A percentile compares a stretch with the other conserved stretches of the same genome.
Conservation (phyloP, 305 asterid genomes). For the Ilex paraguariensis region DNA sequence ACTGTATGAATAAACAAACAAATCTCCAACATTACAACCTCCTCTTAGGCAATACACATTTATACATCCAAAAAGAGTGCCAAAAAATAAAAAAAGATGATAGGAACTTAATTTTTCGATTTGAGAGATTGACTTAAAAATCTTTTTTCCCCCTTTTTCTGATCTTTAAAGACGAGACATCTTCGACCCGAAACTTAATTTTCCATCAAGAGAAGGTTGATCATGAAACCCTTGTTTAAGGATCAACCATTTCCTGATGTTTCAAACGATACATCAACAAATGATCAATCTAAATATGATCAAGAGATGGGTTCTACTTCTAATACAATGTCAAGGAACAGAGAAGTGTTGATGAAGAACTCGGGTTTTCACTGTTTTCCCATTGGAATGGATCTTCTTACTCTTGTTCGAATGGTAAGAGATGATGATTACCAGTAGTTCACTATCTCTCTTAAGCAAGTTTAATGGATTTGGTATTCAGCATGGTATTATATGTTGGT, state of each 20-base stretch:
- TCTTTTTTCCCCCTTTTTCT: too few species aligned
- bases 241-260: conserved; percentile 17
- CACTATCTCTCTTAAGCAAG: too few species aligned
- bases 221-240: too few species aligned
- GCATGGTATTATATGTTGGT: too few species aligned
- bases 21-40: conserved; percentile 25
- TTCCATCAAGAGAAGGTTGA: too few species aligned
- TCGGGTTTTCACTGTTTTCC: conserved; percentile 7
- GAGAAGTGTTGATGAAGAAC: neutral
- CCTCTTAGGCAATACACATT: conserved; percentile 3
- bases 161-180: too few species aligned
- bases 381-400: conserved; percentile 1
- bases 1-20: conserved; percentile 9
- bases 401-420: conserved; percentile 46
- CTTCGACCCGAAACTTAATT: too few species aligned
- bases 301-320: conserved; percentile 26
- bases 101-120: too few species aligned
- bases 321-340: conserved; percentile 2
- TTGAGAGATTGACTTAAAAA: too few species aligned
- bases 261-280: conserved; percentile 25
- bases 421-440: too few species aligned
- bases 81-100: too few species aligned
- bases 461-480: too few species aligned
- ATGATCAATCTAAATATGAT: conserved; percentile 20
- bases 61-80: neutral